These are phyloP conservation scores for Paramecium caudatum DNA, from an alignment of 73 alveolate genomes.

Conservation along the genomic window DNA sequence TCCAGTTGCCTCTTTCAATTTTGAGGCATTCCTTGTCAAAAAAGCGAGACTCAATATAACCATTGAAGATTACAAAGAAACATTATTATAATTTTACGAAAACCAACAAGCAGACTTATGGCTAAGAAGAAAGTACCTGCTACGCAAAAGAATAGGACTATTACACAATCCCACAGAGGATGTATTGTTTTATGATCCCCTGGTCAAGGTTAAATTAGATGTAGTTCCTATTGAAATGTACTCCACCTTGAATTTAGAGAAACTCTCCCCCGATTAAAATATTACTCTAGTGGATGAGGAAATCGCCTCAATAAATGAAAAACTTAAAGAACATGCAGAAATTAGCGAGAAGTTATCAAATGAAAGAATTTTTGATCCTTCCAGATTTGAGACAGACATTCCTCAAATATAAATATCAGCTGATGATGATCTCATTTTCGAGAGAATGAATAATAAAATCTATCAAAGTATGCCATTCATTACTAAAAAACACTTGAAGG, in stretches of 20 bases:
- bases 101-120: not conserved
- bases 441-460: slow-evolving; percentile 63
- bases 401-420: slow-evolving; percentile 58
- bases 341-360: slow-evolving; percentile 49
- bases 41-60: slow-evolving; percentile 17
- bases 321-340: not conserved
- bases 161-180: slow-evolving; percentile 45
- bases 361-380: slow-evolving; percentile 45
- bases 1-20: slow-evolving; percentile 3
- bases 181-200: slow-evolving; percentile 45
- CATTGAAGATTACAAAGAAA: slow-evolving; percentile 37
- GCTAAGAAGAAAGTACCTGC: slow-evolving; percentile 4
- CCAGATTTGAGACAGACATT: slow-evolving; percentile 21
- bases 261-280: not conserved
- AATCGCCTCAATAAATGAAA: not conserved
- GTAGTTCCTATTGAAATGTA: slow-evolving; percentile 35
- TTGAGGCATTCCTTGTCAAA: not conserved
- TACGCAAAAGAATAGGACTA: slow-evolving; percentile 32
- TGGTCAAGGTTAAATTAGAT: slow-evolving; percentile 20
- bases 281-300: slow-evolving; percentile 16
- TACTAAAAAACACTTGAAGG: slow-evolving; percentile 10
- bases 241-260: slow-evolving; percentile 24
- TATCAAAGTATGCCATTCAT: slow-evolving; percentile 55
- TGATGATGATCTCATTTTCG: slow-evolving; percentile 62
- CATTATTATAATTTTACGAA: slow-evolving; percentile 53